Percentiles rank a stretch among this genome's conserved stretches.
phyloP scores from a whole-genome alignment of 2,329 filamentous ascomycete species.

The Fusarium acutatum region DNA sequence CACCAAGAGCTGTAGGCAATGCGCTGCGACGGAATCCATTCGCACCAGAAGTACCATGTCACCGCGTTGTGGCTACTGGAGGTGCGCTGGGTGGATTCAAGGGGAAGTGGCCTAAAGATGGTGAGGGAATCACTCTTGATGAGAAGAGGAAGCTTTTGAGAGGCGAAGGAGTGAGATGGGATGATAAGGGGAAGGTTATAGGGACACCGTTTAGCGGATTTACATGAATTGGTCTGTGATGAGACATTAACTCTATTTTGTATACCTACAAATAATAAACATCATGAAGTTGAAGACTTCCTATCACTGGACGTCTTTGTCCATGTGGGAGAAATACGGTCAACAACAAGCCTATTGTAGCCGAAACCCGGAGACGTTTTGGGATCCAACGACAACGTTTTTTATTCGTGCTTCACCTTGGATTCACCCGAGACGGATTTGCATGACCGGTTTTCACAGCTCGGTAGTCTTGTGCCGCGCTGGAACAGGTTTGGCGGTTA shows the following conservation, averaged over 20 bases:
- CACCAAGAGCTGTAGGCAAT: slow-evolving; percentile 79
- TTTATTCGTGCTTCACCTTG: slow-evolving; percentile 33
- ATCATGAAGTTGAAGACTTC: background rate
- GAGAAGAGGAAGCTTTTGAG: slow-evolving; percentile 71
- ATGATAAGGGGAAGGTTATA: slow-evolving; percentile 66
- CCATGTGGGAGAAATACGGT: slow-evolving; percentile 23
- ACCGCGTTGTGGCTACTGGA: slow-evolving; percentile 79
- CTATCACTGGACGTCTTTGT: slow-evolving; percentile 19
- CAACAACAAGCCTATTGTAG: slow-evolving; percentile 31
- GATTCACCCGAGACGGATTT: slow-evolving; percentile 21
- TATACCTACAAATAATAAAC: background rate
- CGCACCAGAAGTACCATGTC: slow-evolving; percentile 82
- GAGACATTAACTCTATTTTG: background rate
- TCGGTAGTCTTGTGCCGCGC: slow-evolving; percentile 41
- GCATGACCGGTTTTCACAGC: slow-evolving; percentile 16
- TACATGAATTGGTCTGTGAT: slow-evolving; percentile 5
- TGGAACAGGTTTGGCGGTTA: slow-evolving; percentile 31
- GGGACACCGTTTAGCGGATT: slow-evolving; percentile 58
- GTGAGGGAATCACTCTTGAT: slow-evolving; percentile 68
- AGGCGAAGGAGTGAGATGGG: slow-evolving; percentile 71
- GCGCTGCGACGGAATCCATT: slow-evolving; percentile 83
- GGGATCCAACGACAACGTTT: background rate
- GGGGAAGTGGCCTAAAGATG: slow-evolving; percentile 69
- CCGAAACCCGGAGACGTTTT: slow-evolving; percentile 31
- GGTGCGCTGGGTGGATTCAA: slow-evolving; percentile 77